Evolutionary conservation across 306 rosid species (phyloP).

Genomic region (Lathyrus oleraceus): DNA sequence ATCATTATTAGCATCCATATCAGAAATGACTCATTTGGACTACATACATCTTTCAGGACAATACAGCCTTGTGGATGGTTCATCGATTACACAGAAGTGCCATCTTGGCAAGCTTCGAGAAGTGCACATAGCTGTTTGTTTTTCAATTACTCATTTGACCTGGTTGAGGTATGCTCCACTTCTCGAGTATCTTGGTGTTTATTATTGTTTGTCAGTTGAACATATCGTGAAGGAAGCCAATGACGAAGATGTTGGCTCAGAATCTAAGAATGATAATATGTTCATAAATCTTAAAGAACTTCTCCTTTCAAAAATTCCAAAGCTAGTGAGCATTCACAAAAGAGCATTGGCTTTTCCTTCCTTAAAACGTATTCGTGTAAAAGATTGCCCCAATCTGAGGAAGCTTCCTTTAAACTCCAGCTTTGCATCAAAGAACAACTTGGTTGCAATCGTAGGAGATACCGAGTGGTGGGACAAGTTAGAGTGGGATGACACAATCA

Average conservation of each 20-base stretch:
- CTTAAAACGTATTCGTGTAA: not conserved
- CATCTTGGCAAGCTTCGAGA: not conserved
- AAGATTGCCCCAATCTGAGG: not conserved
- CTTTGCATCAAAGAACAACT: constrained; percentile 1
- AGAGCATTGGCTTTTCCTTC: constrained; percentile 22
- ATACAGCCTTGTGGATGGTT: not conserved
- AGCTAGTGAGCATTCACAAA: constrained; percentile 7
- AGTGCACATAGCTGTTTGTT: accelerated
- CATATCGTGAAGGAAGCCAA: constrained; percentile 13
- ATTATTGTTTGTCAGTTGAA: accelerated
- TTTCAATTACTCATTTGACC: constrained; percentile 26
- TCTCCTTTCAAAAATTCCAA: accelerated
- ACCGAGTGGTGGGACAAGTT: not conserved
- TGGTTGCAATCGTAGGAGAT: not conserved
- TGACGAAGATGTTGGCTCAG: not conserved
- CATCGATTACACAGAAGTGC: not conserved
- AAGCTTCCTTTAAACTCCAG: constrained; percentile 30
- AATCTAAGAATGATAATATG: not conserved
- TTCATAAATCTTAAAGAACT: not conserved
- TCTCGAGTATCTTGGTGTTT: not conserved
- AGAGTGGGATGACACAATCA: not conserved
- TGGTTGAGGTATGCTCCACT: constrained; percentile 28
- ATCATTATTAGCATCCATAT: not conserved
- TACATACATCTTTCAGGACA: accelerated
- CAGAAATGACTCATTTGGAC: constrained; percentile 2